Percentiles rank a stretch among this genome's conserved stretches.
These are phyloP conservation scores for Gracilaria vermiculophylla DNA, from an alignment of 23 red algal genomes.

Conservation along the genomic window DNA sequence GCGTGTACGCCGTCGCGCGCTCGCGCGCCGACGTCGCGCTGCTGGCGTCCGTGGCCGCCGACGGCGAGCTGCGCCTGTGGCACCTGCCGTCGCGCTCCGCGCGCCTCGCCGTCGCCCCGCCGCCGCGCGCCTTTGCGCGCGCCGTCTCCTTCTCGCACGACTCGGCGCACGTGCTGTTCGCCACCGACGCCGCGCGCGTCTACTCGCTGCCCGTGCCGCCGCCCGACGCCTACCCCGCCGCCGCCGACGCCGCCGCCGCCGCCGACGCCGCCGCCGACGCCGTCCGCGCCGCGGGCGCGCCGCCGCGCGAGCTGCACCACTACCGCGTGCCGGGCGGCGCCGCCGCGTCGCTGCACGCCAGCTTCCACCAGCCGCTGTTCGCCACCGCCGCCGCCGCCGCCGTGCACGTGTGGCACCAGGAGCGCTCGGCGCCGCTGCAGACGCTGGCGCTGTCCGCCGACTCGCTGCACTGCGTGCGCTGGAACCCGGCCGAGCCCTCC, in stretches of 20 bases:
- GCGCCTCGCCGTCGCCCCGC: conserved; percentile 12
- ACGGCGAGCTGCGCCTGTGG: conserved; percentile 93
- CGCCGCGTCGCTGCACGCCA: conserved; percentile 47
- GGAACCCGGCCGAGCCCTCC: conserved; percentile 73
- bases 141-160: conserved; percentile 75
- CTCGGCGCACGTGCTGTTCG: conserved; percentile 33
- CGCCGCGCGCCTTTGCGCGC: conserved; percentile 63
- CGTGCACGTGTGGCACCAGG: conserved; percentile 85
- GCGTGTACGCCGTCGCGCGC: conserved; percentile 76
- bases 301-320: no score
- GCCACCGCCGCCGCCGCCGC: conserved; percentile 69
- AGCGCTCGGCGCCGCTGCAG: conserved; percentile 67
- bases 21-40: conserved; percentile 54
- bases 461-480: conserved; percentile 69
- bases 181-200: conserved; percentile 50
- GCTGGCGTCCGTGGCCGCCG: conserved; percentile 71
- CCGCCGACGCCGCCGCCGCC: no score
- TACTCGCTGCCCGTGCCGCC: conserved; percentile 19
- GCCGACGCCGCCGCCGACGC: no score
- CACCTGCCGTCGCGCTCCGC: conserved; percentile 59
- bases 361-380: conserved; percentile 64
- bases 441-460: conserved; percentile 60
- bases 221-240: background rate
- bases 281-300: no score
- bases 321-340: conserved; percentile 21